Evolutionary conservation across 2,329 filamentous ascomycete genomes (phyloP).

Genomic region (Arthroderma sp.): DNA sequence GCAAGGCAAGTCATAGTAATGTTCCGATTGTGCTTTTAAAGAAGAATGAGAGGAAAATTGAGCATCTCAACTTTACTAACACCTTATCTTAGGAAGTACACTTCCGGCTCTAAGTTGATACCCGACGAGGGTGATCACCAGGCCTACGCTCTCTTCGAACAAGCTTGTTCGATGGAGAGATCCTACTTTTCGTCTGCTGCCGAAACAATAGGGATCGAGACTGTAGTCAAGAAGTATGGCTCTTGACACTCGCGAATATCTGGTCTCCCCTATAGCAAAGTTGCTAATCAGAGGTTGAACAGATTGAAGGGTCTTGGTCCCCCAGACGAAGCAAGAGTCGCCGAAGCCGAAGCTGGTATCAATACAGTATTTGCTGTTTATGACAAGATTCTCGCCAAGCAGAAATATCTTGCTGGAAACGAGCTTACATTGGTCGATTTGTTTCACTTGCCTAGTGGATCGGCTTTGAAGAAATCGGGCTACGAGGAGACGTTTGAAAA

Average conservation of each 20-base stretch:
- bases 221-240: background rate
- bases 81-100: background rate
- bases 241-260: background rate
- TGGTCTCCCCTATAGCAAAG: too few relatives aligned
- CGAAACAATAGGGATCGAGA: background rate
- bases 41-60: too few relatives aligned
- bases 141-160: background rate
- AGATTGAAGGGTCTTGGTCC: constrained; percentile 9
- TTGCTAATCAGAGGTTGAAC: background rate
- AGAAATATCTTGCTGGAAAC: constrained; percentile 20
- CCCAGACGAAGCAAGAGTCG: constrained; percentile 8
- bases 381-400: constrained; percentile 18
- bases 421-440: constrained; percentile 20
- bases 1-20: background rate
- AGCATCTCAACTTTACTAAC: too few relatives aligned
- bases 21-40: too few relatives aligned
- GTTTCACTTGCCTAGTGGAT: constrained; percentile 19
- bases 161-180: background rate
- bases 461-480: constrained; percentile 13
- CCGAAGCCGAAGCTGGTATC: constrained; percentile 7
- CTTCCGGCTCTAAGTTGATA: background rate
- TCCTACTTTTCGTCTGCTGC: background rate
- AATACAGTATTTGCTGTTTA: constrained; percentile 17
- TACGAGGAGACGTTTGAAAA: constrained; percentile 10
- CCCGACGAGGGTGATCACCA: background rate